Evolutionary conservation across 2,329 filamentous ascomycete species (phyloP), one percentile per base, ranked within the genome.

Genomic region (Macroventuria anomochaeta): DNA sequence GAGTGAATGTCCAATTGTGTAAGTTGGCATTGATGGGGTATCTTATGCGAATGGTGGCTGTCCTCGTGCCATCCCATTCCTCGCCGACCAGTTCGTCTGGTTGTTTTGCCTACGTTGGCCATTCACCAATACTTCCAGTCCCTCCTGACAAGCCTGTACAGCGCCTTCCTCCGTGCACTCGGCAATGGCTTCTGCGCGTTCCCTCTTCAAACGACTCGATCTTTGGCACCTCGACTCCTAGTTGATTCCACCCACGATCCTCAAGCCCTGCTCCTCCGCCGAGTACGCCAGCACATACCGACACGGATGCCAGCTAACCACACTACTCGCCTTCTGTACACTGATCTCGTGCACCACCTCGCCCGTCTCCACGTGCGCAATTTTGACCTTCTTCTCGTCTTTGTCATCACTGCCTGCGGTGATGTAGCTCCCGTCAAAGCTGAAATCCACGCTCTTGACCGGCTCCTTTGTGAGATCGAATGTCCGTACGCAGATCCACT

Each of bases 301-400:
- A 34, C 83, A 87, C 2, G 90, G 90, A 59, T 90, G 88, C 89
- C 89, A 93, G 2, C 87, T 83, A 7, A 92, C 87, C 10, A 89
- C 81, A 1, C 85, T 84, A 48, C 84, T 85, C 11, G 87, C 77
- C 18, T 84, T 82, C 0, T 80, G 79, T 8, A 88, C 88, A 72
- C 91, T 90, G 61, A 91, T 82, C 2, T 82, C 89, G 69, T 90
- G 83, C 12, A 92, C 82, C 59, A 85, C 82, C 37, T 92, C 89
- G 18, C 89, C 89, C 3, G 85, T 88, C 71, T 93, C 89, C 1
- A 85, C 84, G 68, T 91, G 88, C 17, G 84, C 85, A 34, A 92
- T 83, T 41, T 90, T 85, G 25, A 93, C 73, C 8, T 87, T 87
- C 49, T 83, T 75, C 79, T 85, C 87, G 75, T 91, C 88, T 6